Evolutionary conservation across 2,329 filamentous ascomycete genomes (phyloP).

Genomic region (Cladosporium oxysporum): DNA sequence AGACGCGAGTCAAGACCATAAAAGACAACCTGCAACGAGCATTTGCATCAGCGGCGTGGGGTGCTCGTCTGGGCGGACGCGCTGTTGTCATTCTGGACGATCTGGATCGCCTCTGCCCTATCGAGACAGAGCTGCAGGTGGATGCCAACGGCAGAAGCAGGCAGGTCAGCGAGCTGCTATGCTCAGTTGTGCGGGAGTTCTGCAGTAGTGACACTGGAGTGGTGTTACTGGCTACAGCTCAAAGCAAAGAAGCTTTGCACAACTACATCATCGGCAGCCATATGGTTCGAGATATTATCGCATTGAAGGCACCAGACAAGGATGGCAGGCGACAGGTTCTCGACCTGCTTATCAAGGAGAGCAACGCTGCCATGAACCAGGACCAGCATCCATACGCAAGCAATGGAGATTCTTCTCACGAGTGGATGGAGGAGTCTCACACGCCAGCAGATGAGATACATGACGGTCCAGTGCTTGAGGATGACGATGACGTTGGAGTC

Average conservation of each 20-base stretch:
- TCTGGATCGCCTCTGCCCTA: conserved; percentile 86
- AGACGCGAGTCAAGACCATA: conserved; percentile 84
- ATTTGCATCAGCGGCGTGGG: conserved; percentile 91
- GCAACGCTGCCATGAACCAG: conserved; percentile 22
- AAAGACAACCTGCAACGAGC: conserved; percentile 83
- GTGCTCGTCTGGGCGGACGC: conserved; percentile 79
- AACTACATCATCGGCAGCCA: conserved; percentile 88
- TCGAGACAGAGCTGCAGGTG: conserved; percentile 91
- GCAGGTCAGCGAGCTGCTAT: conserved; percentile 87
- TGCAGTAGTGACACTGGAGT: conserved; percentile 78
- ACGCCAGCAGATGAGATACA: conserved; percentile 44
- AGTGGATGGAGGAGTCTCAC: conserved; percentile 75
- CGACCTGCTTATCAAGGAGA: conserved; percentile 67
- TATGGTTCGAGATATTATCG: conserved; percentile 86
- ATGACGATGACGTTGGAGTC: conserved; percentile 69
- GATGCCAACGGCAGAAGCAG: conserved; percentile 91
- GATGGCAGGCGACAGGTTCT: conserved; percentile 81
- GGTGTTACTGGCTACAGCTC: conserved; percentile 84
- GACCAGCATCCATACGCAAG: conserved; percentile 20
- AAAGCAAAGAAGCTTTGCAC: conserved; percentile 89
- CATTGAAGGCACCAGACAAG: conserved; percentile 88
- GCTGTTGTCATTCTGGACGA: conserved; percentile 89
- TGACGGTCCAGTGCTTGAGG: conserved; percentile 37
- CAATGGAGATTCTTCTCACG: conserved; percentile 27
- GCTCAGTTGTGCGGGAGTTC: conserved; percentile 79